A percentile compares a stretch with the other conserved stretches of the same genome.
Conservation (phyloP, 2,329 filamentous ascomycete species). For the Celoporthe dispersa region DNA sequence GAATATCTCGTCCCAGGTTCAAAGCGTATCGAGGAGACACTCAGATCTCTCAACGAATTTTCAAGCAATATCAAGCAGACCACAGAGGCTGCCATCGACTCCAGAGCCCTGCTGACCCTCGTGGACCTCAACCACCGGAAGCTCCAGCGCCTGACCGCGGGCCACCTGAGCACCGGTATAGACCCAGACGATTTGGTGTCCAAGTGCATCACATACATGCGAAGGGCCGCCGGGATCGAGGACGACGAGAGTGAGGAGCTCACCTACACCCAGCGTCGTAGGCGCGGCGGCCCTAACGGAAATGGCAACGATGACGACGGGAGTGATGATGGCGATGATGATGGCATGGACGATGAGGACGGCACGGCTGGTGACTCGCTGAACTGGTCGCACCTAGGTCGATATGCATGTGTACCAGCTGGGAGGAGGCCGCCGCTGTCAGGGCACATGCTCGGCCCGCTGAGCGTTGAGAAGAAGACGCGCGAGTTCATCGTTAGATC, state of each 20-base stretch:
- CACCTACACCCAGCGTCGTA: slow-evolving; percentile 53
- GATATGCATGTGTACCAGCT: slow-evolving; percentile 73
- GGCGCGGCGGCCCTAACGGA: slow-evolving; percentile 37
- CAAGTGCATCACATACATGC: slow-evolving; percentile 89
- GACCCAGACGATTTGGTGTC: slow-evolving; percentile 92
- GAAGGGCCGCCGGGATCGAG: slow-evolving; percentile 61
- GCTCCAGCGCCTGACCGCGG: slow-evolving; percentile 73
- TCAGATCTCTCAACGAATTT: slow-evolving; percentile 68
- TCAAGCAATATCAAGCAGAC: slow-evolving; percentile 81
- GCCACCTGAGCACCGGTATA: slow-evolving; percentile 73
- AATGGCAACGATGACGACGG: not conserved
- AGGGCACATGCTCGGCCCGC: slow-evolving; percentile 83
- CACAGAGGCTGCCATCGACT: slow-evolving; percentile 87
- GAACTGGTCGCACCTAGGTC: slow-evolving; percentile 86
- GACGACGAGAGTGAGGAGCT: slow-evolving; percentile 56
- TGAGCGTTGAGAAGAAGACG: slow-evolving; percentile 85
- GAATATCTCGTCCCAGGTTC: slow-evolving; percentile 72
- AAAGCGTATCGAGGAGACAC: slow-evolving; percentile 65
- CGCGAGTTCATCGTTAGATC: slow-evolving; percentile 73
- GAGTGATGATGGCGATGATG: slow-evolving; percentile 1
- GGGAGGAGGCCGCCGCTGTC: slow-evolving; percentile 76
- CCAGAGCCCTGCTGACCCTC: slow-evolving; percentile 79
- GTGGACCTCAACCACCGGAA: slow-evolving; percentile 82
- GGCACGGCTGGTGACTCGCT: slow-evolving; percentile 75
- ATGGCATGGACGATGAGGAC: slow-evolving; percentile 59